Percentiles rank a stretch among this genome's conserved stretches.
These are phyloP conservation scores for Suillus bovinus DNA, from an alignment of 768 basidiomycete species.

Conservation along the genomic window DNA sequence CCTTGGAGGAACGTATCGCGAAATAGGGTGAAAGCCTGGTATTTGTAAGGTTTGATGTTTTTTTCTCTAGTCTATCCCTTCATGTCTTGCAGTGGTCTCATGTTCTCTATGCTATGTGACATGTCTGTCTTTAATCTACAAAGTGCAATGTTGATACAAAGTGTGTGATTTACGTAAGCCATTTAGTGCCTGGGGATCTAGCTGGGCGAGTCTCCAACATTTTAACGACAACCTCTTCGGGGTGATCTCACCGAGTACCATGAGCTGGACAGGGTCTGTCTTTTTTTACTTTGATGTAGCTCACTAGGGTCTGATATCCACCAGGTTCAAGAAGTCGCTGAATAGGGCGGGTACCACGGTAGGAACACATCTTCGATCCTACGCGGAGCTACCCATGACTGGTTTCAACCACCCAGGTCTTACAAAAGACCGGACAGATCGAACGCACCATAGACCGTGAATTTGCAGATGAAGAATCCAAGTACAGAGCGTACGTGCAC, in stretches of 20 bases:
- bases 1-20: slow-evolving; percentile 22
- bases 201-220: neutral
- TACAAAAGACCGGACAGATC: slow-evolving; percentile 98
- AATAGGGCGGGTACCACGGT: slow-evolving; percentile 92
- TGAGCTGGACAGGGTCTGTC: slow-evolving; percentile 61
- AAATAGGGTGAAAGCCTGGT: slow-evolving; percentile 12
- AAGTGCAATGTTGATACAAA: neutral
- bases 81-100: neutral
- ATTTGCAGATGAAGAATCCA: slow-evolving; percentile 89
- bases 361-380: slow-evolving; percentile 60
- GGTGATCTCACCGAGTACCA: slow-evolving; percentile 14
- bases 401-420: slow-evolving; percentile 50
- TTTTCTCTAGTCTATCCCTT: neutral
- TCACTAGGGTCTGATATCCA: slow-evolving; percentile 5
- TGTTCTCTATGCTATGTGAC: neutral
- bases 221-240: neutral
- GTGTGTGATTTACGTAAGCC: neutral
- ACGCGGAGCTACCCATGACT: slow-evolving; percentile 54
- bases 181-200: neutral
- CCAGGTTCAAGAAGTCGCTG: slow-evolving; percentile 90
- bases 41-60: neutral
- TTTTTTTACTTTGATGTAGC: slow-evolving; percentile 4
- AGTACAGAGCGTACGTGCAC: slow-evolving; percentile 77
- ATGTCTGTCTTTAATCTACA: too few species aligned
- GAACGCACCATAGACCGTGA: slow-evolving; percentile 94